Evolutionary conservation across 345 rosid species (phyloP), one percentile per base, ranked within the genome.

Genomic region (Bruguiera sexangula): DNA sequence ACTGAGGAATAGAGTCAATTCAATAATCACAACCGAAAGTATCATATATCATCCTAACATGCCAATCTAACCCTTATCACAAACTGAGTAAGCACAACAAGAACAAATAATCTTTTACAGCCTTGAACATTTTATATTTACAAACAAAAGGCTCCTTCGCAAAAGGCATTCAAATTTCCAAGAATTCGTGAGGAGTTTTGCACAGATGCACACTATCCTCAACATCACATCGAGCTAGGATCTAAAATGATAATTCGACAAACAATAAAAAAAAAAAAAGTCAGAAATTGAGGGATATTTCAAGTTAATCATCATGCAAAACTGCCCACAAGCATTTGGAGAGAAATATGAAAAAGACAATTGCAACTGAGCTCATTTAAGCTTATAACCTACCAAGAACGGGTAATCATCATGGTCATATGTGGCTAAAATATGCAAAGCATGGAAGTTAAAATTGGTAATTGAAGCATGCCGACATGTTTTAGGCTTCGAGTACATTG

Each of bases 301-400:
- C 37, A 26, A 54, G 53, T 53, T 34, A 30, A 32, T 16, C 73
- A 60, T 6, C 65, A 6, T 39, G 51, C 16, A 34, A 26, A 37
- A 50, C 8, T 6, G 32, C n/a, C 27, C 20, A 24, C 24, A 24
- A 29, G 36, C 34, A 31, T 16, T 36, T 36, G 13, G n/a, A 11
- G 46, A 55, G 62, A 18, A 27, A 62, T n/a, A 32, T 21, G 26
- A 30, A 22, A 32, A 55, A 67, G 21, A 34, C 32, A 60, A 61
- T 13, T 7, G 18, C 22, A 71, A 29, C 56, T 55, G n/a, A 63
- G 43, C 31, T 50, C 65, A 1, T 9, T 56, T 57, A 32, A 62
- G 70, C 39, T 48, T 31, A 60, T 29, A 53, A 53, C 31, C 57
- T 57, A 36, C 53, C 62, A 2, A 36, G 61, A 60, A 69, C 19